These are phyloP conservation scores for Theobroma grandiflorum DNA, from an alignment of 441 rosid species.

Conservation along the genomic window DNA sequence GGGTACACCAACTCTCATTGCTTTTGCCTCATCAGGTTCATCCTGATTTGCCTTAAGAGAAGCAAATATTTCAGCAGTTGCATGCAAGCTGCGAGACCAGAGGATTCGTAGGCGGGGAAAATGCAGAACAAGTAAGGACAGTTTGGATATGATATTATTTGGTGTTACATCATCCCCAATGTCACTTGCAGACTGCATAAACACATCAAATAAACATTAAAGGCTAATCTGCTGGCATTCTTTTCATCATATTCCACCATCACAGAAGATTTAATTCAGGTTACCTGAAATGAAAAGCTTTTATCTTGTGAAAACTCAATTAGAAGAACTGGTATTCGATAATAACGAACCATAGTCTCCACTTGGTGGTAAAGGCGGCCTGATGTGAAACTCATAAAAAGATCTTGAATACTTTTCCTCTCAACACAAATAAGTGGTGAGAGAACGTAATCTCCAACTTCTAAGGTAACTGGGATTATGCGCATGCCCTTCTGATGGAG, in stretches of 20 bases:
- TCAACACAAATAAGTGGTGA: constrained; percentile 91
- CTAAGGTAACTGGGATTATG: constrained; percentile 86
- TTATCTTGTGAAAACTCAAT: constrained; percentile 97
- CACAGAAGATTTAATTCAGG: constrained; percentile 14
- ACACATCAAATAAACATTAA: constrained; percentile 25
- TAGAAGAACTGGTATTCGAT: constrained; percentile 92
- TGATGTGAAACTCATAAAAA: constrained; percentile 88
- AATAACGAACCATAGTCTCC: constrained; percentile 90
- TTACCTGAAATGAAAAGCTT: constrained; percentile 98
- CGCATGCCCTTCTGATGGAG: constrained; percentile 96
- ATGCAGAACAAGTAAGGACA: constrained; percentile 86
- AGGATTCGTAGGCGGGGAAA: constrained; percentile 88
- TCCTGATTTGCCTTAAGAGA: constrained; percentile 91
- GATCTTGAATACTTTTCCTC: constrained; percentile 96
- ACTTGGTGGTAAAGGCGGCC: constrained; percentile 97
- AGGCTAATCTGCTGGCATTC: constrained; percentile 7
- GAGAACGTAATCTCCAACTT: constrained; percentile 92
- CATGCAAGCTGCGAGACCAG: constrained; percentile 97
- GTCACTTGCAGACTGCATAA: constrained; percentile 88
- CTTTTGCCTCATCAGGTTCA: constrained; percentile 85
- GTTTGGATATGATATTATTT: constrained; percentile 86
- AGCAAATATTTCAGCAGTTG: constrained; percentile 93
- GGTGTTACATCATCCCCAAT: constrained; percentile 96
- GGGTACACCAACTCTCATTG: constrained; percentile 92
- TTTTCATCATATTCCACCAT: constrained; percentile 2